Percentiles rank a stretch among this genome's conserved stretches.
phyloP scores from a whole-genome alignment of 495 filamentous ascomycete genomes.

The Durotheca rogersii region DNA sequence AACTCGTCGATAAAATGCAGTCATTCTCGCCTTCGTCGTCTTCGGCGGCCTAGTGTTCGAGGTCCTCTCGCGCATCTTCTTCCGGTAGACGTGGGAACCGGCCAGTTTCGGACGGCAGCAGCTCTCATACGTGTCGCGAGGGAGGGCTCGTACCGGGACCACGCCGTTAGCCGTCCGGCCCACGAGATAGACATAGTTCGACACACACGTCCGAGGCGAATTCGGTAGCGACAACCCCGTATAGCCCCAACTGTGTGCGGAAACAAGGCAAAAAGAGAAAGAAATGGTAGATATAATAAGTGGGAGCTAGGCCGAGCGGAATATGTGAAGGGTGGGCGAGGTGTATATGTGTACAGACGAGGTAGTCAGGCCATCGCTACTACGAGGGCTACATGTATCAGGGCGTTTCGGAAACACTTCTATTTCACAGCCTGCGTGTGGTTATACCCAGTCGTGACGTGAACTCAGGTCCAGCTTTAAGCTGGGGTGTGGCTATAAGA shows the following conservation, averaged over 20 bases:
- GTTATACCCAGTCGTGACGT: too few species aligned
- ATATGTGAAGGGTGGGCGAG: background rate
- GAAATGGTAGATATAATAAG: background rate
- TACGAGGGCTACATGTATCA: background rate
- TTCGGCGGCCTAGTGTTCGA: constrained; percentile 85
- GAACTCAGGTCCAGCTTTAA: too few species aligned
- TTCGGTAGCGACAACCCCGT: too few species aligned
- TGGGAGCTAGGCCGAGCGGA: background rate
- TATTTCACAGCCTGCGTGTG: too few species aligned
- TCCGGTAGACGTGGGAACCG: constrained; percentile 48
- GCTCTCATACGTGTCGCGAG: too few species aligned
- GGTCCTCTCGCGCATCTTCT: constrained; percentile 72
- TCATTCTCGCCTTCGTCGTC: constrained; percentile 75
- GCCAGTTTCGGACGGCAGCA: background rate
- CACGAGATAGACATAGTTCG: too few species aligned
- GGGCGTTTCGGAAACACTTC: background rate
- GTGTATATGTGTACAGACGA: background rate
- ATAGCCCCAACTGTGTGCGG: too few species aligned
- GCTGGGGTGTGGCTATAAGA: too few species aligned
- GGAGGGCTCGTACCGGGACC: too few species aligned
- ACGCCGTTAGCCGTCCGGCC: too few species aligned
- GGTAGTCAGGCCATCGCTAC: background rate
- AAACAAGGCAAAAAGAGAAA: background rate
- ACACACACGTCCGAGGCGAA: too few species aligned
- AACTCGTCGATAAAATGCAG: too few species aligned